Percentiles rank a stretch among this genome's conserved stretches.
phyloP scores from a whole-genome alignment of 2,329 filamentous ascomycete genomes.

The Raffaelea ambrosiae region DNA sequence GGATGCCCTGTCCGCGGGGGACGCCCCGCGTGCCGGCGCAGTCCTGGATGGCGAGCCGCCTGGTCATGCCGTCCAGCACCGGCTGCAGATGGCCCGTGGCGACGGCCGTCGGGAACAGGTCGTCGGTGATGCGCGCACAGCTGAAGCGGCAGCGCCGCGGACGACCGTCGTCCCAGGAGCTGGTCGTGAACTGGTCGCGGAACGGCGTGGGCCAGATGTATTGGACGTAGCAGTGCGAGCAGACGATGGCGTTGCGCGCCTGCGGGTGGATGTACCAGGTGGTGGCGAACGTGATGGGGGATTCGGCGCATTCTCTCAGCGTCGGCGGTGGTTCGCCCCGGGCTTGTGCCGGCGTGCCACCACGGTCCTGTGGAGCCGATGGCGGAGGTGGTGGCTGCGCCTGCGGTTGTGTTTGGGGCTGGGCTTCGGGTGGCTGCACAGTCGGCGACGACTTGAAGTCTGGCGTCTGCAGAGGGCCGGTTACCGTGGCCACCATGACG shows the following conservation, averaged over 20 bases:
- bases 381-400: not conserved
- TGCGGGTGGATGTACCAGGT: slow-evolving; percentile 28
- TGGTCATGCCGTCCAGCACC: slow-evolving; percentile 20
- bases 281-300: slow-evolving; percentile 18
- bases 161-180: slow-evolving; percentile 6
- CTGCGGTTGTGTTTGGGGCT: not conserved
- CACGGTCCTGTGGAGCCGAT: not conserved
- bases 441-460: not conserved
- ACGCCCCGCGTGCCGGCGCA: slow-evolving; percentile 20
- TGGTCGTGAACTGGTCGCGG: slow-evolving; percentile 18
- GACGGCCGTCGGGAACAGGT: slow-evolving; percentile 24
- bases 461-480: not conserved
- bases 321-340: not conserved
- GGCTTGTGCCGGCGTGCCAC: not conserved
- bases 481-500: not conserved
- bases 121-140: slow-evolving; percentile 23
- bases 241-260: slow-evolving; percentile 26
- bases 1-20: slow-evolving; percentile 16
- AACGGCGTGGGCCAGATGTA: slow-evolving; percentile 24
- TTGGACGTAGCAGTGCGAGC: slow-evolving; percentile 31
- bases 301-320: slow-evolving; percentile 18
- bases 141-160: slow-evolving; percentile 21
- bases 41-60: slow-evolving; percentile 15
- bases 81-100: slow-evolving; percentile 16
- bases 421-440: not conserved